These are phyloP conservation scores for Coniella lustricola DNA, from an alignment of 2,329 filamentous ascomycete genomes.

Conservation along the genomic window DNA sequence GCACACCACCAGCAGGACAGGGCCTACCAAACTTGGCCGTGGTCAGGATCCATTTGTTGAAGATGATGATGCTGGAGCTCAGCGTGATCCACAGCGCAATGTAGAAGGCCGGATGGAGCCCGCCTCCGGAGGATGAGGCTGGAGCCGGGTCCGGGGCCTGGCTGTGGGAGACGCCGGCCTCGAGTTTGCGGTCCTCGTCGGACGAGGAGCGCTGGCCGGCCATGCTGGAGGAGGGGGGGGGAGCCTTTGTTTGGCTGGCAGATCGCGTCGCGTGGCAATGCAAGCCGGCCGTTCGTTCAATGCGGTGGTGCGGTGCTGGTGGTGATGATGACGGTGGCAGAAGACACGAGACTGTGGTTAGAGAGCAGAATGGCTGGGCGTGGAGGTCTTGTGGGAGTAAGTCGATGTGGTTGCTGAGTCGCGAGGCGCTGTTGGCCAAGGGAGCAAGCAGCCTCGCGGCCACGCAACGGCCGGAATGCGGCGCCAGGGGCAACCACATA, in stretches of 20 bases:
- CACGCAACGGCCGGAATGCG: no score
- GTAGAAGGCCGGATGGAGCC: slow-evolving; percentile 69
- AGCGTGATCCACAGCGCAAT: slow-evolving; percentile 78
- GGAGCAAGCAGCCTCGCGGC: no score
- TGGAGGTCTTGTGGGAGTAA: no score
- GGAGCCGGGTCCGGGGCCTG: slow-evolving; percentile 6
- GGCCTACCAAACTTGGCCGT: slow-evolving; percentile 67
- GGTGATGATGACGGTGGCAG: background rate
- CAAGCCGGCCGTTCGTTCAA: no score
- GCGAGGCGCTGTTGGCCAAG: no score
- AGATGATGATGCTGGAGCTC: slow-evolving; percentile 83
- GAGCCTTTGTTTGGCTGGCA: no score
- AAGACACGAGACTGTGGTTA: background rate
- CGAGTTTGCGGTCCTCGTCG: slow-evolving; percentile 15
- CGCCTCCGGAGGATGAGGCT: slow-evolving; percentile 8
- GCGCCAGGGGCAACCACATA: no score
- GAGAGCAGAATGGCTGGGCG: background rate
- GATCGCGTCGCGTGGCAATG: no score
- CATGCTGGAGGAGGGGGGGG: slow-evolving; percentile 10
- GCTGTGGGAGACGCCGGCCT: slow-evolving; percentile 10
- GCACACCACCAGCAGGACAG: background rate
- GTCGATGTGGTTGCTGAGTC: no score
- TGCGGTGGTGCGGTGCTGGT: no score
- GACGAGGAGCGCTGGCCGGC: slow-evolving; percentile 15
- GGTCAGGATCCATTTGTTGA: slow-evolving; percentile 94